Conservation (phyloP, 306 rosid genomes). For the Oxytropis ochrocephala region DNA sequence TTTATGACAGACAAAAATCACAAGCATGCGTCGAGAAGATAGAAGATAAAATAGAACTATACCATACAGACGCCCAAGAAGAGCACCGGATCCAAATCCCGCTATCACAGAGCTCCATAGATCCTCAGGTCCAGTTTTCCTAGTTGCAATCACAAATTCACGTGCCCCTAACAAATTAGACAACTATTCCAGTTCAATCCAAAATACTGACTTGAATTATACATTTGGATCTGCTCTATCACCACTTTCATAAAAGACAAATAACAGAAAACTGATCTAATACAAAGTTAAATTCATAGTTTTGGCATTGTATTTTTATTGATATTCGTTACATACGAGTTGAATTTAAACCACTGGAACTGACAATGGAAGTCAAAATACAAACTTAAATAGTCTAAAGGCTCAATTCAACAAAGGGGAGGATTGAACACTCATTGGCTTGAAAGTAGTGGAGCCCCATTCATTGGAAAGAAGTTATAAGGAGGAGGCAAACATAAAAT, state of each 20-base stretch:
- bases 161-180: slow-evolving; percentile 58
- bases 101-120: slow-evolving; percentile 67
- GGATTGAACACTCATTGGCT: not conserved
- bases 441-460: not conserved
- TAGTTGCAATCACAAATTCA: slow-evolving; percentile 53
- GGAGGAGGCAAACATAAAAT: not conserved
- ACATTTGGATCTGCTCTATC: not conserved
- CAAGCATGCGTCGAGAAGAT: not conserved
- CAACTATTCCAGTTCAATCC: slow-evolving; percentile 12
- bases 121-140: slow-evolving; percentile 75
- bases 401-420: slow-evolving; percentile 10
- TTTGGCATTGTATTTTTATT: not conserved
- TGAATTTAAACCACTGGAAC: slow-evolving; percentile 2
- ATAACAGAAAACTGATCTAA: not conserved
- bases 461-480: not conserved
- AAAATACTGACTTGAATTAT: not conserved
- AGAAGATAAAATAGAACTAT: slow-evolving; percentile 15
- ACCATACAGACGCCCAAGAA: slow-evolving; percentile 94
- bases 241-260: not conserved
- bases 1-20: not conserved
- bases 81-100: slow-evolving; percentile 79
- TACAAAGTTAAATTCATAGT: not conserved
- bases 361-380: not conserved
- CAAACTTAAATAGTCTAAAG: not conserved
- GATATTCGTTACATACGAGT: not conserved